Conservation (phyloP, 106 monocot genomes). For the Apostasia ramifera region DNA sequence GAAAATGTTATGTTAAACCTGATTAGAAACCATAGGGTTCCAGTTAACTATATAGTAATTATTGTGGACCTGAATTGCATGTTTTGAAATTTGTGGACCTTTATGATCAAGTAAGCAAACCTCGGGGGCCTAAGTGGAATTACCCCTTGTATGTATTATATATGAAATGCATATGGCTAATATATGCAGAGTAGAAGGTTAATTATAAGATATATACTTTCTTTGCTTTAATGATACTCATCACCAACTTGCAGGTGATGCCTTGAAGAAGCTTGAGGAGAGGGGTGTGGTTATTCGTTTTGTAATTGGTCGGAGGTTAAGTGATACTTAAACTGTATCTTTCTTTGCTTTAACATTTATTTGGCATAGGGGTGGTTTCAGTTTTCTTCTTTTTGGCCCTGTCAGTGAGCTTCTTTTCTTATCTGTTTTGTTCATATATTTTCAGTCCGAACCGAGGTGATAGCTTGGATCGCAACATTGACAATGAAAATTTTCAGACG, state of each 20-base stretch:
- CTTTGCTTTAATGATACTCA: background rate
- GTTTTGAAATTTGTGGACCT: no score
- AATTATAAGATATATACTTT: no score
- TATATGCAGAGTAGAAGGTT: no score
- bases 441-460: conserved; percentile 94
- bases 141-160: no score
- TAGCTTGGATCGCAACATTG: conserved; percentile 91
- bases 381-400: background rate
- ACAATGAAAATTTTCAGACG: conserved; percentile 75
- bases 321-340: background rate
- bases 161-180: no score
- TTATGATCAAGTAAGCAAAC: no score
- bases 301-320: conserved; percentile 98
- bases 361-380: background rate
- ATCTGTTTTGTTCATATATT: conserved; percentile 6
- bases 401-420: background rate
- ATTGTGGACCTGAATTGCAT: no score
- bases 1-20: no score
- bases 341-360: conserved; percentile 8
- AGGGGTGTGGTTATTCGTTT: conserved; percentile 87
- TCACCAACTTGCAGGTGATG: conserved; percentile 57
- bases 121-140: no score
- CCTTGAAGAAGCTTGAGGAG: conserved; percentile 82
- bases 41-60: no score
- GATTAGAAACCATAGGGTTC: no score